Base-by-base conservation (phyloP, 164 flowering plant genomes). In the Vitis labrusca region DNA sequence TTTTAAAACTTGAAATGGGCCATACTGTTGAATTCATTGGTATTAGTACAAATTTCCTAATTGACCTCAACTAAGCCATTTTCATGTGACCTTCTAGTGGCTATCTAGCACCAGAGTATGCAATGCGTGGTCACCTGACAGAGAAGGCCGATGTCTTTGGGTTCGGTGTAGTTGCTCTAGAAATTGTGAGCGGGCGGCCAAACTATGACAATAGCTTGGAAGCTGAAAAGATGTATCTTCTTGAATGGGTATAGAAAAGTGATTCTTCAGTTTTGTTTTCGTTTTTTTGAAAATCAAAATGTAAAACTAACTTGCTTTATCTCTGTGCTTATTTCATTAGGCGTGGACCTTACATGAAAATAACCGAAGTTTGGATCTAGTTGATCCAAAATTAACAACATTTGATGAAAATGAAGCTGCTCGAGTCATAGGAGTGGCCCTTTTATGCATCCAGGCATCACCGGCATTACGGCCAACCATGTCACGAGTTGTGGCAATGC, bases 381-480 rank as follows among this genome's bases (percentile, higher is more conserved):
- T 84, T n/a, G 89, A 86, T 72, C 73, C 79, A 11, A 61, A 61
- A 51, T 64, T 86, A 58, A 1, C 51, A 0, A 76, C 66, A n/a
- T 79, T 75, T 23, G 37, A 79, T 16, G 79, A 79, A 61, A 70
- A 29, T 10, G 85, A 84, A 76, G 86, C 79, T 0, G 50, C 52
- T 2, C 71, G 83, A 17, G 9, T 84, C 64, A 69, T 84, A 61
- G 76, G 84, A 66, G 75, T 86, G 8, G 82, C 85, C 50, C 78
- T 86, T 56, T 51, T 84, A 70, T 85, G 89, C 79, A 85, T 80
- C 53, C 89, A 85, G 64, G 76, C 87, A 32, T 77, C 85, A 8
- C 85, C 85, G 8, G 10, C 60, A 55, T 29, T 69, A 58, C 80
- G 89, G 17, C 87, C 89, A 48, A 13, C 78, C 10, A 74, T 74